Base-by-base conservation (phyloP, 805 yeast species). In the Kazachstania taianensis region DNA sequence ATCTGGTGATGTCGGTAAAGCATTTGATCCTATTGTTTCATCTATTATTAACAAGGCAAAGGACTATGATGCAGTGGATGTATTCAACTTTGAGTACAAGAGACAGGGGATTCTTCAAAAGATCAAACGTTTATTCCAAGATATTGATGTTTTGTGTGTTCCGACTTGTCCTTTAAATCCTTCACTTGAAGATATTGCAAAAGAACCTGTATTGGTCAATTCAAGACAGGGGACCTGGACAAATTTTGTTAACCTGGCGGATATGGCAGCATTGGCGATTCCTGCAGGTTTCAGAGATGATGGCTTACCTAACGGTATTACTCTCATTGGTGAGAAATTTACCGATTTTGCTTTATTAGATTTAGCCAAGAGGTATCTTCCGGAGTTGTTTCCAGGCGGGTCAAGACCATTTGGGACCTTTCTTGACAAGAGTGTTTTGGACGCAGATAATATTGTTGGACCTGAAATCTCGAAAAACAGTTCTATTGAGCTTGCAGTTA, bases 151-250 rank as follows among this genome's bases (percentile, higher is more conserved):
- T 9, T 57, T 87, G 39, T 67, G 87, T 28, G 89, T 89, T 23
- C 98, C 98, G 37, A 89, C 97, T 5, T 84, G 94, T 47, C 97
- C 97, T 5, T 67, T 89, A 48, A 86, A 81, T 52, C 97, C 97
- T 33, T 74, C 86, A 5, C 73, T 87, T 34, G 75, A 67, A 31
- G 76, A 81, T 40, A 74, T 89, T 18, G 73, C 66, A 41, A 62
- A 67, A 6, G 95, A 87, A 55, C 97, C 97, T 4, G 67, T 92
- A 20, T 58, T 66, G 31, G 74, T 86, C 49, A 89, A 89, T 66
- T 83, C 96, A 5, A 69, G 69, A 52, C 98, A 92, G 64, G 98
- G 98, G 22, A 86, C 96, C n/a, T 89, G 94, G 79, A 89, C 97
- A 20, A 89, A 89, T 63, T 92, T 92, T 57, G 96, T 84, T 49